Base-by-base conservation (phyloP, 495 filamentous ascomycete genomes). In the Neurospora sp. region DNA sequence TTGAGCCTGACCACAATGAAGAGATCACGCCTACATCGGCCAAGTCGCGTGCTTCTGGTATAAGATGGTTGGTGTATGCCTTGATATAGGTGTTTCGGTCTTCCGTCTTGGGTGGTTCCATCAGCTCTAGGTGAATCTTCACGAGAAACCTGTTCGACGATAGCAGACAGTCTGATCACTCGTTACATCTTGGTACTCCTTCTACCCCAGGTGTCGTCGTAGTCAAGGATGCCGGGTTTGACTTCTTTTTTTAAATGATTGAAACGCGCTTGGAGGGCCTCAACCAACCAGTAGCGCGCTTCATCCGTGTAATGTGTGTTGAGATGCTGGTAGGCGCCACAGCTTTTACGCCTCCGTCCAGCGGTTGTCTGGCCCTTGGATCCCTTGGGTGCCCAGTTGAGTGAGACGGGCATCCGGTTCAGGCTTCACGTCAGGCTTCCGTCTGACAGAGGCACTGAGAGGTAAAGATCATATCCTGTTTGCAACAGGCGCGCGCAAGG, bases 211-310 rank as follows among this genome's bases (percentile, higher is more conserved):
- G 53, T 18, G 53, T 65, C 27, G 27, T 8, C 14, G 27, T 65
- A 65, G 27, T 35, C 22, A 37, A 16, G 70, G 59, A 68, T 74
- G 53, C 69, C 74, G 73, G 78, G 69, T 75, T 77, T 76, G 72
- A 76, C 73, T 78, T 72, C 74, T 76, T 74, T 80, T 76, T 75
- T 74, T 77, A 80, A 77, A 79, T 78, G 72, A 80, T 73, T 77
- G 77, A 77, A 77, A 77, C 78, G 76, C 78, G 76, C 78, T 74
- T 76, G 70, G 68, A 41, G 68, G 70, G 45, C 65, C 72, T 71
- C 61, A 73, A 75, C 80, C 80, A 81, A 80, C 78, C 77, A 78
- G 41, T 47, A n/a, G 45, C 77, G 74, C 75, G 77, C 78, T 73
- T 78, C 77, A 77, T 61, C 47, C 74, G 40, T 71, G 78, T 81